Conservation (phyloP, 768 basidiomycete species). For the Phaeolepiota aurea region DNA sequence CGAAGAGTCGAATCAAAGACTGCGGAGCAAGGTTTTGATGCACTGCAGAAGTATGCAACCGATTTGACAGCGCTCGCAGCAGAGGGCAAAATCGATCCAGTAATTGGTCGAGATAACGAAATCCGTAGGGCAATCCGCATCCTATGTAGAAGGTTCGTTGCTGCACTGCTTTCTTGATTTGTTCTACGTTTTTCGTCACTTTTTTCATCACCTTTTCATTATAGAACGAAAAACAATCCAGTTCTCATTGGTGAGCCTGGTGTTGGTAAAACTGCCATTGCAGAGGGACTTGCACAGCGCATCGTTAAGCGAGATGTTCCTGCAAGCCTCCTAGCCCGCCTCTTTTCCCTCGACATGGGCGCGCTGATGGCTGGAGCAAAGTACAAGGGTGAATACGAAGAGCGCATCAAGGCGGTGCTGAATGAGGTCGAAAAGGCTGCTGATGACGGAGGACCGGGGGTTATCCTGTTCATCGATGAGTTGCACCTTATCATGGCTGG, state of each 20-base stretch:
- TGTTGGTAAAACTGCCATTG: constrained; percentile 93
- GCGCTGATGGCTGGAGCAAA: constrained; percentile 90
- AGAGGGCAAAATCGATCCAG: constrained; percentile 93
- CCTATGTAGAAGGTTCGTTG: constrained; percentile 54
- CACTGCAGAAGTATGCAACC: constrained; percentile 79
- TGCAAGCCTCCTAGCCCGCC: constrained; percentile 56
- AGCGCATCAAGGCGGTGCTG: constrained; percentile 87
- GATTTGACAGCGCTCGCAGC: constrained; percentile 84
- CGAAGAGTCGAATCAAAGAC: constrained; percentile 77
- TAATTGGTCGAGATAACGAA: constrained; percentile 89
- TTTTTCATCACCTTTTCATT: constrained; percentile 3
- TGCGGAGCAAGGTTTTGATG: constrained; percentile 91
- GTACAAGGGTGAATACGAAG: constrained; percentile 95
- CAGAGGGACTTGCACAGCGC: constrained; percentile 91
- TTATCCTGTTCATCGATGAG: constrained; percentile 95
- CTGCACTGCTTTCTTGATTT: constrained; percentile 1
- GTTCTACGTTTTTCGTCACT: neutral
- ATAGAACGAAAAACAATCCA: constrained; percentile 93
- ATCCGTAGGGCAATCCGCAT: constrained; percentile 80
- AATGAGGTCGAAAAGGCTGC: constrained; percentile 89
- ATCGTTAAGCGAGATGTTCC: constrained; percentile 94
- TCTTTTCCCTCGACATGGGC: constrained; percentile 90
- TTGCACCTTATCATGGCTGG: constrained; percentile 92
- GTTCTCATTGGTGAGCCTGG: constrained; percentile 93
- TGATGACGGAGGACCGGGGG: constrained; percentile 62